These are phyloP conservation scores for Tillandsia leiboldiana DNA, from an alignment of 176 grass and related monocot genomes.

Conservation along the genomic window DNA sequence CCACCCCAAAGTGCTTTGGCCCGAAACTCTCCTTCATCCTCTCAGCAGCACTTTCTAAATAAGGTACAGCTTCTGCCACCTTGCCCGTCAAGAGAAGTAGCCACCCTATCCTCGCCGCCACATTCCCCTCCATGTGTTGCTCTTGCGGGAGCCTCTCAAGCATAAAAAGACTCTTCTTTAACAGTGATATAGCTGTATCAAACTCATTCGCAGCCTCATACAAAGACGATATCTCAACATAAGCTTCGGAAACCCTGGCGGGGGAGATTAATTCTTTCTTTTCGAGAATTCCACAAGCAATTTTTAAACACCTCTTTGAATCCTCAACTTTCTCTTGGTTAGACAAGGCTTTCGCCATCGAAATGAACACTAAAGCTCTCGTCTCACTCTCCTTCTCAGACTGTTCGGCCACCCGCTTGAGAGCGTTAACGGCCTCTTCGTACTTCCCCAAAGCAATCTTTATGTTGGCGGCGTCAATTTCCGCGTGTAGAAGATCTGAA, in stretches of 20 bases:
- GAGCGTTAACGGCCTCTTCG: constrained; percentile 48
- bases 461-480: constrained; percentile 73
- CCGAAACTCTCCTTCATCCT: constrained; percentile 87
- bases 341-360: constrained; percentile 70
- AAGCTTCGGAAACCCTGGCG: constrained; percentile 52
- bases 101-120: constrained; percentile 67
- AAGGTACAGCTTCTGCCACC: constrained; percentile 46
- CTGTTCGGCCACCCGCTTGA: constrained; percentile 37
- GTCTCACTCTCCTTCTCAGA: constrained; percentile 46
- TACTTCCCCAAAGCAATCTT: constrained; percentile 74
- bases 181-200: constrained; percentile 58
- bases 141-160: constrained; percentile 79
- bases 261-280: constrained; percentile 47
- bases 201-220: constrained; percentile 74
- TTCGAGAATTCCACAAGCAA: constrained; percentile 51
- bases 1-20: constrained; percentile 71
- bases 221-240: constrained; percentile 44
- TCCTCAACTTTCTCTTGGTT: constrained; percentile 55
- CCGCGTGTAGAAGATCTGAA: constrained; percentile 49
- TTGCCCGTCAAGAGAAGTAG: constrained; percentile 74
- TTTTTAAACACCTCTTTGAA: constrained; percentile 63
- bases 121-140: constrained; percentile 81
- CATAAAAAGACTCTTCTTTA: constrained; percentile 71
- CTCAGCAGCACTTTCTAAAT: constrained; percentile 69
- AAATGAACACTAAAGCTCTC: constrained; percentile 68